Conservation (phyloP, 805 yeast genomes). For the Suhomyces sp. region DNA sequence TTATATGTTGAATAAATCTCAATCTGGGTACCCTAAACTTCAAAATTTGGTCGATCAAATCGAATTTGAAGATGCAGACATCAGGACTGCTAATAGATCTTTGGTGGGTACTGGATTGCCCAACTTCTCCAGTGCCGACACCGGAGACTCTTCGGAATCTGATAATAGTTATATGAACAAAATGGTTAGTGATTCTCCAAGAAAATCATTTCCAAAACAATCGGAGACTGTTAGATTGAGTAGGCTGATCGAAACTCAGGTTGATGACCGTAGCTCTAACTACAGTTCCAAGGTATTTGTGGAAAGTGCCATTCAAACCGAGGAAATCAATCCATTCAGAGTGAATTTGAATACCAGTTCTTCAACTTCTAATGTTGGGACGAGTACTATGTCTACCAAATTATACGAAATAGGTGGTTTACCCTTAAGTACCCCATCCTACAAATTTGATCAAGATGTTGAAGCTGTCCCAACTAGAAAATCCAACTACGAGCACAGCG, state of each 20-base stretch:
- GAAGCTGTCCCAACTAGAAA: slow-evolving; percentile 1
- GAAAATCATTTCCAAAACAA: slow-evolving; percentile 1
- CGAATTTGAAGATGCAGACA: slow-evolving; percentile 65
- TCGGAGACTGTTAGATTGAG: slow-evolving; percentile 1
- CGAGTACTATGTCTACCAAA: slow-evolving; percentile 5
- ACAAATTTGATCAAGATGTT: slow-evolving; percentile 4
- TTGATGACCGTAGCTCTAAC: background rate
- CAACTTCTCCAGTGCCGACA: slow-evolving; percentile 56
- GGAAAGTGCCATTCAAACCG: slow-evolving; percentile 9
- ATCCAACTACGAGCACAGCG: background rate
- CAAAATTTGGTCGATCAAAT: slow-evolving; percentile 60
- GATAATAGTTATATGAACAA: slow-evolving; percentile 18
- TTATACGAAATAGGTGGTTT: no score
- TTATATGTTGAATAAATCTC: slow-evolving; percentile 61
- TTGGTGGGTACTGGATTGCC: slow-evolving; percentile 70
- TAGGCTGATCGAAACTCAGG: slow-evolving; percentile 3
- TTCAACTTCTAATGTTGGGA: slow-evolving; percentile 4
- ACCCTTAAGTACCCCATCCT: background rate
- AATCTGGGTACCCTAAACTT: slow-evolving; percentile 56
- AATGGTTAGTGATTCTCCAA: slow-evolving; percentile 12
- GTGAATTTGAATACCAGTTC: slow-evolving; percentile 2
- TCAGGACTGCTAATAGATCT: slow-evolving; percentile 67
- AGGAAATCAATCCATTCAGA: slow-evolving; percentile 8
- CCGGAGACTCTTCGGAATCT: slow-evolving; percentile 14
- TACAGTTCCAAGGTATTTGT: slow-evolving; percentile 7